Evolutionary conservation across 352 stramenopile genomes (phyloP).

Genomic region (Phytophthora hibernalis): DNA sequence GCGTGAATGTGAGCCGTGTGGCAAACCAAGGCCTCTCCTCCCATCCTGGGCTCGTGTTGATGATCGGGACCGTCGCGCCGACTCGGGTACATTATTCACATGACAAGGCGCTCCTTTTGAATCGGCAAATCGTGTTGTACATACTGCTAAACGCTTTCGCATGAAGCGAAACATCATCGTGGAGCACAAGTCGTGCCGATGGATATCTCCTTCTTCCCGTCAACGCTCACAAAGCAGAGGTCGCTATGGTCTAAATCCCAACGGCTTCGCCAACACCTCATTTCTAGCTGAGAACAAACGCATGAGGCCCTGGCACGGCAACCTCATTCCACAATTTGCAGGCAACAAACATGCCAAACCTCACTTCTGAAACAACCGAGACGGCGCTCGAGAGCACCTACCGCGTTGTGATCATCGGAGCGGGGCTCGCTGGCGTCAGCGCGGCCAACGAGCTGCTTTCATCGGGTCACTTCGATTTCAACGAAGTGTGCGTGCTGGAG

Average conservation of each 20-base stretch:
- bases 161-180: slow-evolving; percentile 33
- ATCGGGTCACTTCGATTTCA: slow-evolving; percentile 36
- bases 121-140: slow-evolving; percentile 15
- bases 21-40: slow-evolving; percentile 29
- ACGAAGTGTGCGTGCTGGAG: slow-evolving; percentile 60
- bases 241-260: neutral
- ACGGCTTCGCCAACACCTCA: neutral
- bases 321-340: slow-evolving; percentile 39
- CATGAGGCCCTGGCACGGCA: neutral
- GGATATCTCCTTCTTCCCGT: neutral
- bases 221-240: too few species aligned
- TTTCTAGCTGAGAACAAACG: neutral
- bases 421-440: slow-evolving; percentile 57
- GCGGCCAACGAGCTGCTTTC: slow-evolving; percentile 52
- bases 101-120: too few species aligned
- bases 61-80: slow-evolving; percentile 1
- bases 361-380: slow-evolving; percentile 18
- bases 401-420: slow-evolving; percentile 60
- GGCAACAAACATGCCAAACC: slow-evolving; percentile 27
- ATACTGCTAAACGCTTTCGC: slow-evolving; percentile 4
- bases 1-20: slow-evolving; percentile 21
- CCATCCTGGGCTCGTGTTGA: slow-evolving; percentile 23
- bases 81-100: too few species aligned
- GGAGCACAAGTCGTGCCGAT: neutral
- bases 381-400: slow-evolving; percentile 22